Percentiles rank a stretch among this genome's conserved stretches.
Conservation (phyloP, 257 asterid genomes). For the Solanum bulbocastanum region DNA sequence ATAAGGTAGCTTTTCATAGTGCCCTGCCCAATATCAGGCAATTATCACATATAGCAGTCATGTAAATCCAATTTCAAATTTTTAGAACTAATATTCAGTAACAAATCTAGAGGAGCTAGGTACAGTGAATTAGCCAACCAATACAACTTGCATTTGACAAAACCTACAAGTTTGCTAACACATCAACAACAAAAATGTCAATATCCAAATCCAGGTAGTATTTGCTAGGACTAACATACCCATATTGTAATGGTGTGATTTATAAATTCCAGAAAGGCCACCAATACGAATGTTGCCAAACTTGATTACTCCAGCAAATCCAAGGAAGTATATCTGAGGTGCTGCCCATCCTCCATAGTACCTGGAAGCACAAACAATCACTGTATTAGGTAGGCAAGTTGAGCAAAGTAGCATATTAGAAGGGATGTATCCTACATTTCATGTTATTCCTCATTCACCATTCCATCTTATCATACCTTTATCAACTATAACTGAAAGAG, state of each 20-base stretch:
- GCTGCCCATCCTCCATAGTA: slow-evolving; percentile 99
- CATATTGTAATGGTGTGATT: slow-evolving; percentile 44
- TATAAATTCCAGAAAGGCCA: slow-evolving; percentile 90
- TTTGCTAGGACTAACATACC: slow-evolving; percentile 27
- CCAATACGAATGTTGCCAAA: slow-evolving; percentile 95
- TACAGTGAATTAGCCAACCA: not conserved
- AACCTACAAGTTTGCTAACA: not conserved
- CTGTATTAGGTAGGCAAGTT: slow-evolving; percentile 11
- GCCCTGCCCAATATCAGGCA: slow-evolving; percentile 48
- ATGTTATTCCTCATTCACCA: not conserved
- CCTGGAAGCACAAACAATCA: slow-evolving; percentile 30
- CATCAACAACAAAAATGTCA: not conserved
- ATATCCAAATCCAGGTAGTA: not conserved
- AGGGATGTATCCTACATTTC: not conserved
- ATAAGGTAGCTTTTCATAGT: slow-evolving; percentile 77
- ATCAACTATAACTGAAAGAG: not conserved
- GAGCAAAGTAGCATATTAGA: not conserved
- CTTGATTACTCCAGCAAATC: slow-evolving; percentile 82
- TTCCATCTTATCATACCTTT: not conserved
- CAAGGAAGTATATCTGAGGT: slow-evolving; percentile 87
- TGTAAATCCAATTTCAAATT: not conserved
- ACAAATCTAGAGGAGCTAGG: not conserved
- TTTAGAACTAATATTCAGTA: not conserved
- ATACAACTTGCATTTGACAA: not conserved
- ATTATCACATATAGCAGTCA: not conserved